Conservation (phyloP, 305 asterid species). For the Ilex paraguariensis region DNA sequence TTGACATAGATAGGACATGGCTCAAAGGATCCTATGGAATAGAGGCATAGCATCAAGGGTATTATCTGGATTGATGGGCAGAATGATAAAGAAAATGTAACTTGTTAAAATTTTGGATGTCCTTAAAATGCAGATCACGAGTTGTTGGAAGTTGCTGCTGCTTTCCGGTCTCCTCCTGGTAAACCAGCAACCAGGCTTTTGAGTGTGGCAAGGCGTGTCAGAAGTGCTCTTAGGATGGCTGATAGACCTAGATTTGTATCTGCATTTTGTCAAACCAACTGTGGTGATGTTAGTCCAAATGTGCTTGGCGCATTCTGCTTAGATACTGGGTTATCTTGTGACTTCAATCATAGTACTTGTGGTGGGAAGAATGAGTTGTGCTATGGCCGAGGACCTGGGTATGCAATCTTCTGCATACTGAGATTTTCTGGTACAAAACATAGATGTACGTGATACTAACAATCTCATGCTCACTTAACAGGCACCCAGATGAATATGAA, state of each 20-base stretch:
- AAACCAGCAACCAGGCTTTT: conserved; percentile 53
- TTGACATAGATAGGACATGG: too few species aligned
- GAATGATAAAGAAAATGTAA: conserved; percentile 9
- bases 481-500: conserved; percentile 94
- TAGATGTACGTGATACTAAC: too few species aligned
- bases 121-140: conserved; percentile 66
- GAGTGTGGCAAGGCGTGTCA: conserved; percentile 81
- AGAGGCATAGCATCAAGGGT: conserved; percentile 7
- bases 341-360: conserved; percentile 96
- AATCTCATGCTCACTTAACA: conserved; percentile 24
- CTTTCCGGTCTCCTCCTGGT: conserved; percentile 67
- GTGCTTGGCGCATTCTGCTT: conserved; percentile 94
- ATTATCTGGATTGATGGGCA: conserved; percentile 2
- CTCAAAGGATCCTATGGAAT: neutral
- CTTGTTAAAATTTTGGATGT: neutral
- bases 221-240: conserved; percentile 72
- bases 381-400: conserved; percentile 99
- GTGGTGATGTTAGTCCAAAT: conserved; percentile 99
- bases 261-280: conserved; percentile 93
- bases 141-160: conserved; percentile 85
- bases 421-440: neutral
- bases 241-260: conserved; percentile 83
- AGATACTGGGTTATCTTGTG: conserved; percentile 92
- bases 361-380: conserved; percentile 95
- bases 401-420: conserved; percentile 14